Evolutionary conservation across 163 green algal species (phyloP), one percentile per base, ranked within the genome.

Genomic region (Coccomyxa subellipsoidea): DNA sequence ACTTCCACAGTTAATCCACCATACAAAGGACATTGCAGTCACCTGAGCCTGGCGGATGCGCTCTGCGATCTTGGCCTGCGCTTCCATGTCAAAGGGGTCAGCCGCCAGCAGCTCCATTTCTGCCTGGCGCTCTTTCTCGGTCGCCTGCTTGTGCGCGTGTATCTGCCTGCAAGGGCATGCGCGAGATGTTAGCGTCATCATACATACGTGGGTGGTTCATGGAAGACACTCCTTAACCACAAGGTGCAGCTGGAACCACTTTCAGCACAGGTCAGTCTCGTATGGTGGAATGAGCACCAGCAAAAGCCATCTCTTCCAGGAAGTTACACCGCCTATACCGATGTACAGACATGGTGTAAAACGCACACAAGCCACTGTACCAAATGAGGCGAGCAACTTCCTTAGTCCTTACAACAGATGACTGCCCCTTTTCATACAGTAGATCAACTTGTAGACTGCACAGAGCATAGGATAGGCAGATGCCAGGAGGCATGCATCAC

Each of bases 11-110:
- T n/a, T n/a, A n/a, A n/a, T n/a, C n/a, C n/a, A n/a, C n/a, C n/a
- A n/a, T n/a, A n/a, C n/a, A n/a, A n/a, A n/a, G n/a, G n/a, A n/a
- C n/a, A n/a, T n/a, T n/a, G n/a, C n/a, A n/a, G n/a, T n/a, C 2
- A 59, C 47, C 47, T 87, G 80, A 12, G 72, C 79, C 82, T 87
- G 79, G 54, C 40, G 34, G 37, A 89, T 89, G 29, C 71, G 54
- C 79, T 87, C 85, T 27, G 85, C 85, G 70, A 99, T 97, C 69
- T 90, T 81, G n/a, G 31, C 54, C 78, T 83, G 80, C 8, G 40
- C 70, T 34, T 83, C 80, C 1, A 71, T 31, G 70, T 80, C 40
- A 71, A 83, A 83, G 25, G 54, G 53, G 32, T 83, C 79, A 38
- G 69, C 69, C 1, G 37, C 78, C 38, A 66, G 34, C 38, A 78